phyloP scores from a whole-genome alignment of 2,329 filamentous ascomycete genomes.

The Colletotrichum sp. region DNA sequence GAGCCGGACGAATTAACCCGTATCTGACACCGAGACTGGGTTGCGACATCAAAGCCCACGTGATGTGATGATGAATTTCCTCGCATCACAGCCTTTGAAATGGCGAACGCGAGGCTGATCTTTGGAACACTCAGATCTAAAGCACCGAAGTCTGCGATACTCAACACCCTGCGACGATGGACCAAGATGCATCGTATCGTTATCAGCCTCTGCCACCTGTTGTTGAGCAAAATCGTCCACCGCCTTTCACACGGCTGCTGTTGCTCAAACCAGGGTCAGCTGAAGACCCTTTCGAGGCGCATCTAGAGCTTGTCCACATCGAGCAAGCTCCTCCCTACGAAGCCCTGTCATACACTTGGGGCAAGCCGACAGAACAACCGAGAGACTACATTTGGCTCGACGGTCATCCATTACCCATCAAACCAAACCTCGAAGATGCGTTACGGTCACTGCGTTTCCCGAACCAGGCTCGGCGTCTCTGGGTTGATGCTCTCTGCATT shows the following conservation, averaged over 20 bases:
- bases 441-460: slow-evolving; percentile 5
- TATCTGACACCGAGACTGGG: neutral
- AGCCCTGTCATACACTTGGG: slow-evolving; percentile 22
- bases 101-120: neutral
- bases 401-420: neutral
- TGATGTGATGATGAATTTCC: neutral
- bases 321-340: slow-evolving; percentile 18
- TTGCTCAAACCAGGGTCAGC: slow-evolving; percentile 5
- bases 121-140: neutral
- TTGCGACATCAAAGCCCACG: neutral
- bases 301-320: slow-evolving; percentile 12
- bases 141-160: neutral
- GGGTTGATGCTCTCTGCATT: slow-evolving; percentile 31
- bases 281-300: slow-evolving; percentile 15
- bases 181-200: neutral
- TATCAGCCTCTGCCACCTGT: slow-evolving; percentile 17
- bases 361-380: slow-evolving; percentile 1
- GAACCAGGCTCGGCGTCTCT: slow-evolving; percentile 9
- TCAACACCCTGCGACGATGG: neutral
- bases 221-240: neutral
- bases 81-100: neutral
- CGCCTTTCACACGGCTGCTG: slow-evolving; percentile 17
- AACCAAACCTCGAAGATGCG: slow-evolving; percentile 13
- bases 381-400: slow-evolving; percentile 15
- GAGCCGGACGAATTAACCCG: neutral